Evolutionary conservation across 2,329 filamentous ascomycete species (phyloP).

Genomic region (Sporothrix humicola): DNA sequence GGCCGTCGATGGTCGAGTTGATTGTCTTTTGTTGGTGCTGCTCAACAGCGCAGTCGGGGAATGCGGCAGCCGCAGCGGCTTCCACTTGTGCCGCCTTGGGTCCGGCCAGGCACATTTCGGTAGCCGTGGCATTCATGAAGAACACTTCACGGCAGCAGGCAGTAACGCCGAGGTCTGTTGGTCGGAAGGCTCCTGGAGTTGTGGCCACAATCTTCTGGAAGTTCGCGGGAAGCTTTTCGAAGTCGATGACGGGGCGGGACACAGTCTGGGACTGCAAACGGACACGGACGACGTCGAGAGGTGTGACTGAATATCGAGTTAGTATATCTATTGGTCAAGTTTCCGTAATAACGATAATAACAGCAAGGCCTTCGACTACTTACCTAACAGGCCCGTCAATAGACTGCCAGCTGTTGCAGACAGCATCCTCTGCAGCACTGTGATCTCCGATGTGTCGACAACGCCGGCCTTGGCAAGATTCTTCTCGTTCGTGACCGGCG

Average conservation of each 20-base stretch:
- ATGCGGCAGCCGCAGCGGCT: conserved; percentile 54
- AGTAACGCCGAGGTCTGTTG: conserved; percentile 83
- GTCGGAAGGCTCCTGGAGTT: conserved; percentile 71
- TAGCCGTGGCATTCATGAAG: conserved; percentile 80
- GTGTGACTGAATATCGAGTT: conserved; percentile 70
- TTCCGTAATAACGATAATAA: too few species aligned
- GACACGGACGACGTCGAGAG: conserved; percentile 94
- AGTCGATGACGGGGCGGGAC: conserved; percentile 45
- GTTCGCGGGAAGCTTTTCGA: conserved; percentile 54
- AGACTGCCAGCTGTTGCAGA: conserved; percentile 91
- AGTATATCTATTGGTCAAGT: not conserved
- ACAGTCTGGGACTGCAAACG: conserved; percentile 84
- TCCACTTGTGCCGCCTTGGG: conserved; percentile 59
- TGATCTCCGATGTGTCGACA: conserved; percentile 67
- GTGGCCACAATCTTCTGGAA: conserved; percentile 62
- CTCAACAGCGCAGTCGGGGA: conserved; percentile 78
- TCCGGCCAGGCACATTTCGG: conserved; percentile 79
- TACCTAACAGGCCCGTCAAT: conserved; percentile 85
- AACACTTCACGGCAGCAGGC: conserved; percentile 97
- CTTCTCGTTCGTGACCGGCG: conserved; percentile 45
- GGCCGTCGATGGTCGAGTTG: conserved; percentile 87
- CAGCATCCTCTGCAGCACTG: conserved; percentile 88
- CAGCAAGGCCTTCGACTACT: too few species aligned
- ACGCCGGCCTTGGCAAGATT: not conserved
- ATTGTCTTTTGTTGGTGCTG: conserved; percentile 83